phyloP scores from a whole-genome alignment of 371 early-diverging fungal species.

The Mucor piriformis region DNA sequence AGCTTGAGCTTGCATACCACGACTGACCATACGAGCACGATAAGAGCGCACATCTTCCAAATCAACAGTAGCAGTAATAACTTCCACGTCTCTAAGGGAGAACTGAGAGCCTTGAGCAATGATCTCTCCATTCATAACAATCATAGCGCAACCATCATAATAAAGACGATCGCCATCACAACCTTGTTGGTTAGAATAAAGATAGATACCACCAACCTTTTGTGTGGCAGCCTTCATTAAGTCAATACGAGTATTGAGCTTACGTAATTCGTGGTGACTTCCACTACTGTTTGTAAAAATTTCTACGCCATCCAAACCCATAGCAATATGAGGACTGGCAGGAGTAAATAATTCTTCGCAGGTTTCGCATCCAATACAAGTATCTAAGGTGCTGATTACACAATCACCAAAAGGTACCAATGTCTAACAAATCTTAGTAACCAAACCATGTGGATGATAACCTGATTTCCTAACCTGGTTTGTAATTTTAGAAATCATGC shows the following conservation, averaged over 20 bases:
- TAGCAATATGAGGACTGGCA: slow-evolving; percentile 88
- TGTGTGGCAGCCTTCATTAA: slow-evolving; percentile 88
- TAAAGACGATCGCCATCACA: slow-evolving; percentile 99
- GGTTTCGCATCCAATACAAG: slow-evolving; percentile 91
- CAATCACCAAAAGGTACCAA: slow-evolving; percentile 87
- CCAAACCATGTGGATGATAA: background rate
- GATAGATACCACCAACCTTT: slow-evolving; percentile 93
- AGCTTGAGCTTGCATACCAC: slow-evolving; percentile 80
- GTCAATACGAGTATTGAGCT: slow-evolving; percentile 83
- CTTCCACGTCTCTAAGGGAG: slow-evolving; percentile 92
- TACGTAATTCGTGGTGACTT: slow-evolving; percentile 91
- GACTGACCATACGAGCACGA: slow-evolving; percentile 72
- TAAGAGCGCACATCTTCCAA: slow-evolving; percentile 87
- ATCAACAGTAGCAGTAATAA: slow-evolving; percentile 90
- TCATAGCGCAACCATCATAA: slow-evolving; percentile 94
- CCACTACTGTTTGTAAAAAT: slow-evolving; percentile 94
- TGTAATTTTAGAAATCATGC: slow-evolving; percentile 75
- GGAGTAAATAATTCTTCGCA: slow-evolving; percentile 98
- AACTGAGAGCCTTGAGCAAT: slow-evolving; percentile 95
- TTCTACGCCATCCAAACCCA: slow-evolving; percentile 95
- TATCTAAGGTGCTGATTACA: slow-evolving; percentile 77
- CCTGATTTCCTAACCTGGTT: slow-evolving; percentile 59
- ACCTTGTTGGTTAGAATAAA: slow-evolving; percentile 96
- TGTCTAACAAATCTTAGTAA: slow-evolving; percentile 19
- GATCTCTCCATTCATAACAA: slow-evolving; percentile 88